Conservation (phyloP, 2,329 filamentous ascomycete genomes). For the Acrodontium crateriforme region DNA sequence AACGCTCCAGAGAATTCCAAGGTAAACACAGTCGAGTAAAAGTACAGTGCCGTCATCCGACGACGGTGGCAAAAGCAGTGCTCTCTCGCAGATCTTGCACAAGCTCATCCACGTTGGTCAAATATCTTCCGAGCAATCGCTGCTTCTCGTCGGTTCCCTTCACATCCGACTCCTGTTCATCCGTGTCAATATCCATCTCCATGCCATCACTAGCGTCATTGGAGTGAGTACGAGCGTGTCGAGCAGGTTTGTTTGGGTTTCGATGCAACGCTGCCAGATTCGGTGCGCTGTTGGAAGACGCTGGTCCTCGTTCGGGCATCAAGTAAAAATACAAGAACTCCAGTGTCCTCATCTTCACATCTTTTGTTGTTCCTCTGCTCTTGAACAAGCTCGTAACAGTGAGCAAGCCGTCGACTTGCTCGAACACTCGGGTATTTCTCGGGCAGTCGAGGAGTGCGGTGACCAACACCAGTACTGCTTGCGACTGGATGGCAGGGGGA, state of each 20-base stretch:
- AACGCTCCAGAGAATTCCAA: too few relatives aligned
- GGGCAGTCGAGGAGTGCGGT: slow-evolving; percentile 77
- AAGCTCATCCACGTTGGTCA: slow-evolving; percentile 72
- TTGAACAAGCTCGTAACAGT: slow-evolving; percentile 91
- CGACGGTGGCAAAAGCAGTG: slow-evolving; percentile 46
- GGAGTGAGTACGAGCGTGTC: slow-evolving; percentile 17
- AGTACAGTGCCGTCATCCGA: too few relatives aligned
- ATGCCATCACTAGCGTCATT: slow-evolving; percentile 21
- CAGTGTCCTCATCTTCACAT: slow-evolving; percentile 89
- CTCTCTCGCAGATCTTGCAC: slow-evolving; percentile 67
- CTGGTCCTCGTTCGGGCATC: slow-evolving; percentile 60
- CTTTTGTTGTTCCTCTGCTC: slow-evolving; percentile 66
- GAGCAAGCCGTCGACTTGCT: slow-evolving; percentile 78
- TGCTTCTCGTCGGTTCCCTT: slow-evolving; percentile 72
- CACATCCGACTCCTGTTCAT: slow-evolving; percentile 34
- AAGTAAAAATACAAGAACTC: slow-evolving; percentile 98
- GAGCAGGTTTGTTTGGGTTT: slow-evolving; percentile 13
- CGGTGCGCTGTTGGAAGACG: slow-evolving; percentile 11
- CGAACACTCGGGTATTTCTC: slow-evolving; percentile 80
- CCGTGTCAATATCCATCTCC: slow-evolving; percentile 19
- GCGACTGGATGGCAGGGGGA: slow-evolving; percentile 80
- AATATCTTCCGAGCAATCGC: slow-evolving; percentile 57
- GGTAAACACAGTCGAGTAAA: too few relatives aligned
- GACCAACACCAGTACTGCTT: slow-evolving; percentile 79
- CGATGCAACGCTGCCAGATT: slow-evolving; percentile 16